Evolutionary conservation across 2,329 filamentous ascomycete genomes (phyloP).

Genomic region (Orbilia ellipsospora): DNA sequence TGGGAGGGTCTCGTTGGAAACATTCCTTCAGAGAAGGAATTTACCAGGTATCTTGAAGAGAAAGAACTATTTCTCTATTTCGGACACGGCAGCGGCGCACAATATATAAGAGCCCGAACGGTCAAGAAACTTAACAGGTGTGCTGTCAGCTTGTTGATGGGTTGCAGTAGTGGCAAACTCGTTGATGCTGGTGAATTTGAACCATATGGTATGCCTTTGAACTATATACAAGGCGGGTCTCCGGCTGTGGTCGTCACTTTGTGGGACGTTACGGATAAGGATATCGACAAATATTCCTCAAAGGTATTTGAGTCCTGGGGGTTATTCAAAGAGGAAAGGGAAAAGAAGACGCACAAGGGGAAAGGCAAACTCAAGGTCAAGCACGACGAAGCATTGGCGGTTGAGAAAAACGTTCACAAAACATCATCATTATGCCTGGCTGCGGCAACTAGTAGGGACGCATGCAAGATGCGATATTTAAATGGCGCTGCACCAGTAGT

Average conservation of each 20-base stretch:
- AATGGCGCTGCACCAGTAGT: constrained; percentile 94
- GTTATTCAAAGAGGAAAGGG: constrained; percentile 64
- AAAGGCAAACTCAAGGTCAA: constrained; percentile 60
- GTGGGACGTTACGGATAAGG: constrained; percentile 98
- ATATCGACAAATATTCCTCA: constrained; percentile 92
- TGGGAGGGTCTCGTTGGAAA: constrained; percentile 78
- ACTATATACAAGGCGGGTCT: constrained; percentile 87
- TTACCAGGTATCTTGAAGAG: constrained; percentile 73
- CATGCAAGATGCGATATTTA: constrained; percentile 88
- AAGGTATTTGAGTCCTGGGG: constrained; percentile 88
- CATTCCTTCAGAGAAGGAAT: constrained; percentile 79
- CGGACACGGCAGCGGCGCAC: constrained; percentile 91
- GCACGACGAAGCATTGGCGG: constrained; percentile 57
- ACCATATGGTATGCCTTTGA: constrained; percentile 87
- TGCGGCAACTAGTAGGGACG: constrained; percentile 76
- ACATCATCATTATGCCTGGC: constrained; percentile 78
- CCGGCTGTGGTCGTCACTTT: constrained; percentile 90
- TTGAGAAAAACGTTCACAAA: constrained; percentile 59
- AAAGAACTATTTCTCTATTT: constrained; percentile 89
- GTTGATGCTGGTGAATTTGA: constrained; percentile 87
- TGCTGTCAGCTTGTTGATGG: constrained; percentile 89
- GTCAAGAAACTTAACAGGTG: constrained; percentile 82
- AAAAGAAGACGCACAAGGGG: constrained; percentile 59
- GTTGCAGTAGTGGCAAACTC: constrained; percentile 86
- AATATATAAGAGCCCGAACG: constrained; percentile 88